Evolutionary conservation across 257 asterid genomes (phyloP).

Genomic region (Gentiana straminea): DNA sequence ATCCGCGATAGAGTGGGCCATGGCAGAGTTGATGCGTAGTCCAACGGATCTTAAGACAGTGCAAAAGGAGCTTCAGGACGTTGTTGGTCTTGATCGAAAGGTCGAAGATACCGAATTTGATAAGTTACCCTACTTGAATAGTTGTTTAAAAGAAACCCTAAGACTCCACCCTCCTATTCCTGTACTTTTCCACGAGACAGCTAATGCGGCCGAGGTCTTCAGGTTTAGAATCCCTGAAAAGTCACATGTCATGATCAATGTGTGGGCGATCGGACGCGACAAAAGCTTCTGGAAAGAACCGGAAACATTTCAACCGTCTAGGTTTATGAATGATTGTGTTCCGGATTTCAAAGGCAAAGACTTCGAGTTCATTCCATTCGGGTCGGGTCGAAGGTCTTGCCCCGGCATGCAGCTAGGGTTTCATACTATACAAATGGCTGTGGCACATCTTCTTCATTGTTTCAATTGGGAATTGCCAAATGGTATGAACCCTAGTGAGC

Average conservation of each 20-base stretch:
- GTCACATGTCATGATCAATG: conserved; percentile 18
- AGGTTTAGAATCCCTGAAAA: conserved; percentile 31
- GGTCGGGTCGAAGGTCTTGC: conserved; percentile 32
- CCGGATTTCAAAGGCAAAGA: conserved; percentile 31
- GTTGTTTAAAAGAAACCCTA: conserved; percentile 36
- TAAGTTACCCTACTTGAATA: conserved; percentile 27
- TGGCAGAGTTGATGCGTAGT: conserved; percentile 37
- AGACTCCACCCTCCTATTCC: conserved; percentile 52
- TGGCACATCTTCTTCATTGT: too few relatives aligned
- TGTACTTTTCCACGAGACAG: conserved; percentile 34
- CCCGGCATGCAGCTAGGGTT: too few relatives aligned
- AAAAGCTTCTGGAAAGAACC: conserved; percentile 32
- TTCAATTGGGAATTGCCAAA: too few relatives aligned
- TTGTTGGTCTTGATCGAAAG: conserved; percentile 28
- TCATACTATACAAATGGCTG: too few relatives aligned
- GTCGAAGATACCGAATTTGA: conserved; percentile 35
- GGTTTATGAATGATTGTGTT: conserved; percentile 23
- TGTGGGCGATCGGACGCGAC: conserved; percentile 26
- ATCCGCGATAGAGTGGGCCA: conserved; percentile 39
- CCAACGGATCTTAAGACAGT: conserved; percentile 24
- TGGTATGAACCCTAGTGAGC: too few relatives aligned
- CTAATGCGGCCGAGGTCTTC: conserved; percentile 16
- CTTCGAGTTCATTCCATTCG: conserved; percentile 43
- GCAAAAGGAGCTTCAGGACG: conserved; percentile 25
- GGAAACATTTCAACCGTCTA: conserved; percentile 23